A percentile compares a stretch with the other conserved stretches of the same genome.
Evolutionary conservation across 2,329 filamentous ascomycete species (phyloP).

Genomic region (Uncinocarpus reesii): DNA sequence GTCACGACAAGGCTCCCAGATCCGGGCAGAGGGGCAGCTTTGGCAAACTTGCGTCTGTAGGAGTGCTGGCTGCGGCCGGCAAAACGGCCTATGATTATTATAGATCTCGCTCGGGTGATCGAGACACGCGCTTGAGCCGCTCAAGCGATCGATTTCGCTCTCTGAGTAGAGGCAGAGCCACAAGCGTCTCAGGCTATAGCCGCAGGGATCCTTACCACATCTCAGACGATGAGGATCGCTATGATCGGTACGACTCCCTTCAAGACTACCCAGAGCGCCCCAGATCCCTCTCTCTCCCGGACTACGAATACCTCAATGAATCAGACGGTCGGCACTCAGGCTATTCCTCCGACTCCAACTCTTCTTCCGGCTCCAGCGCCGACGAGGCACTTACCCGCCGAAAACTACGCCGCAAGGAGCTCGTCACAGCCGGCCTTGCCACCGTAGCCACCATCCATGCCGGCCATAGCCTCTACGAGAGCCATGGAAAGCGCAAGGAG

Average conservation of each 20-base stretch:
- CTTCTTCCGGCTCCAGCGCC: slow-evolving; percentile 47
- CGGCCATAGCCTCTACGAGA: slow-evolving; percentile 53
- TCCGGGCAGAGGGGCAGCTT: slow-evolving; percentile 37
- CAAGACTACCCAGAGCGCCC: not conserved
- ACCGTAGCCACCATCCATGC: slow-evolving; percentile 61
- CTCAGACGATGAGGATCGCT: not conserved
- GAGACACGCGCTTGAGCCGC: slow-evolving; percentile 18
- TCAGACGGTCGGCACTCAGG: not conserved
- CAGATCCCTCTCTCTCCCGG: not conserved
- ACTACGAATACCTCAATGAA: not conserved
- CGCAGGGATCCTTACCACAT: slow-evolving; percentile 33
- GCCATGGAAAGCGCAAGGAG: slow-evolving; percentile 54
- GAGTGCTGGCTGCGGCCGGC: slow-evolving; percentile 37
- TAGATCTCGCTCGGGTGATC: slow-evolving; percentile 32
- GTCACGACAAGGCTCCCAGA: not conserved
- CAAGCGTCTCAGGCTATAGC: slow-evolving; percentile 38
- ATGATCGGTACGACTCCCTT: not conserved
- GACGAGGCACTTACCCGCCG: slow-evolving; percentile 54
- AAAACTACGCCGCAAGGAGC: slow-evolving; percentile 56
- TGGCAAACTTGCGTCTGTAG: slow-evolving; percentile 35
- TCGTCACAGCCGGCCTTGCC: slow-evolving; percentile 55
- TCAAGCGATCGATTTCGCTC: slow-evolving; percentile 45
- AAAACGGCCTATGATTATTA: slow-evolving; percentile 39
- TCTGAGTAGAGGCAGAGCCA: slow-evolving; percentile 33
- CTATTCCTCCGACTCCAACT: slow-evolving; percentile 17